Evolutionary conservation across 495 filamentous ascomycete species (phyloP), one percentile per base, ranked within the genome.

Genomic region (Hypoxylon lienhwacheense): DNA sequence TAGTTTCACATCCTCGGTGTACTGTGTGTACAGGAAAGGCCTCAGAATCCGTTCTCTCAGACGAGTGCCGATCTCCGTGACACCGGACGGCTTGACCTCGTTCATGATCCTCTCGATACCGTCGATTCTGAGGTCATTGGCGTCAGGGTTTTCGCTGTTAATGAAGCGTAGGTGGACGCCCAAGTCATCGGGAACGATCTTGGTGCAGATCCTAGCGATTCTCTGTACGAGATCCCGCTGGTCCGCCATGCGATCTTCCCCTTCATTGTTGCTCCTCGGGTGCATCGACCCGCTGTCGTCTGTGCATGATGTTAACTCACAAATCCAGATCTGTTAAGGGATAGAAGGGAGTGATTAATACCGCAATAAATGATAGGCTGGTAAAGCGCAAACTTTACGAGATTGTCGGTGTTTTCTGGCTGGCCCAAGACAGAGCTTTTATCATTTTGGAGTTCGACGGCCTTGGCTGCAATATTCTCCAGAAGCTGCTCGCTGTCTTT

Each of bases 361-460:
- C 57, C 57, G 34, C 57, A 61, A 28, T 61, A 61, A 4, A 61
- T 55, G 7, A 61, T 35, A 17, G 57, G 50, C 28, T 61, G 57
- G 22, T 55, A 61, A 8, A 61, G 50, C 2, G 57, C 45, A 21
- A 61, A 33, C 29, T 61, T 54, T 2, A 55, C 34, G 7, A 61
- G 51, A 5, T 45, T 55, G 0, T 61, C 50, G 4, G 45, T 31
- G 21, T 61, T 51, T 14, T 43, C 37, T 7, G 50, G 28, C 46
- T 55, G 4, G 4, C 46, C 28, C 14, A 61, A 35, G 29, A 41
- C 25, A 2, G 50, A 22, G 14, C 12, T 47, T 5, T 28, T 6
- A 12, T 55, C 51, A n/a, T 55, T 42, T 12, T 50, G 46, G 0
- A 61, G 33, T 4, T 55, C 51, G n/a, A 61, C 20, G 4, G 57